Evolutionary conservation across 116 monocot genomes (phyloP).

Genomic region (Iris pallida): DNA sequence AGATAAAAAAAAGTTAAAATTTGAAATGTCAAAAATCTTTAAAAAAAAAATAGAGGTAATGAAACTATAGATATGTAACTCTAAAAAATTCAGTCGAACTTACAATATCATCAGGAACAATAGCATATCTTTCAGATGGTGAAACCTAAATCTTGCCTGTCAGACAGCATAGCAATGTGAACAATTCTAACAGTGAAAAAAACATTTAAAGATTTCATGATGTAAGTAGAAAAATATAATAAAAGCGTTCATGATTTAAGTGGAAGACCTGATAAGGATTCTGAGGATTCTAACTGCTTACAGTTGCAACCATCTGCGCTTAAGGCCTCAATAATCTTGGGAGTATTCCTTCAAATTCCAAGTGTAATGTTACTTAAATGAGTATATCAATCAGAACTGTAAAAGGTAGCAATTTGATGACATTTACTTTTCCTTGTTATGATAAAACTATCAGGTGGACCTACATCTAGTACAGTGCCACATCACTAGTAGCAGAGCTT

Average conservation of each 20-base stretch:
- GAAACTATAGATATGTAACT: too few species aligned
- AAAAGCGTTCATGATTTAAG: not conserved
- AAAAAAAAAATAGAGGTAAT: too few species aligned
- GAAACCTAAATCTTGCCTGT: slow-evolving; percentile 54
- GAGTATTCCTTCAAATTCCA: slow-evolving; percentile 29
- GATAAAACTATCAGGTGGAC: too few species aligned
- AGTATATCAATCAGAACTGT: not conserved
- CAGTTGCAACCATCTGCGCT: slow-evolving; percentile 45
- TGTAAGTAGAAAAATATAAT: not conserved
- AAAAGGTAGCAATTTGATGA: too few species aligned
- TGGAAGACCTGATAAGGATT: slow-evolving; percentile 31
- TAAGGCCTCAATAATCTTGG: slow-evolving; percentile 41
- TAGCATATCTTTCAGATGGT: slow-evolving; percentile 53
- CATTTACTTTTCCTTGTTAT: too few species aligned
- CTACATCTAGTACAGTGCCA: too few species aligned
- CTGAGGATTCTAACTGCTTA: slow-evolving; percentile 34
- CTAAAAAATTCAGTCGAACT: not conserved
- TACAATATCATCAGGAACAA: slow-evolving; percentile 59
- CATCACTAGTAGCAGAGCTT: too few species aligned
- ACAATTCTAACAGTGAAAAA: not conserved
- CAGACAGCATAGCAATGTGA: not conserved
- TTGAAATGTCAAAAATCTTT: too few species aligned
- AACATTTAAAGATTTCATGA: not conserved
- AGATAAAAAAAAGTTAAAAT: too few species aligned
- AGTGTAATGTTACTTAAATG: not conserved